phyloP scores from a whole-genome alignment of 2,329 filamentous ascomycete genomes.

The Exophiala phaeomuriformis region DNA sequence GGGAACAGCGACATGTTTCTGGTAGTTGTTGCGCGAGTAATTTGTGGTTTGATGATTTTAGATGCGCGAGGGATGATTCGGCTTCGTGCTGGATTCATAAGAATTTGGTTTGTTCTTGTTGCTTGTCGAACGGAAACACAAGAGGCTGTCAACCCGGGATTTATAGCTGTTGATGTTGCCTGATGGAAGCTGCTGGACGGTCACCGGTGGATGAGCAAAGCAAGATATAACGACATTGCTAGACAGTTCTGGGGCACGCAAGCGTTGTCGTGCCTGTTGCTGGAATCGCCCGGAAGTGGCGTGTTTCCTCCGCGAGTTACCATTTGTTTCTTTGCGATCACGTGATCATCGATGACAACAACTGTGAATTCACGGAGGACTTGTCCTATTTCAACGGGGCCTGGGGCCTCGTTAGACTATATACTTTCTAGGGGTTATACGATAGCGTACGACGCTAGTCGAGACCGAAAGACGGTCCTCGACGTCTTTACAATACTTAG shows the following conservation, averaged over 20 bases:
- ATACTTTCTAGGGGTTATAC: no score
- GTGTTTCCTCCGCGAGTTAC: slow-evolving; percentile 16
- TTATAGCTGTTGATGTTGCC: slow-evolving; percentile 19
- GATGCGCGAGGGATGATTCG: slow-evolving; percentile 18
- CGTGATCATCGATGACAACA: slow-evolving; percentile 2
- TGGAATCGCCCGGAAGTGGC: slow-evolving; percentile 15
- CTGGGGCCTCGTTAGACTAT: no score
- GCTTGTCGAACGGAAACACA: slow-evolving; percentile 14
- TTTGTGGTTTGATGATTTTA: slow-evolving; percentile 16
- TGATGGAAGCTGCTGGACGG: slow-evolving; percentile 19
- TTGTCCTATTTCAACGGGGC: no score
- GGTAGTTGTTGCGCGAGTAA: slow-evolving; percentile 9
- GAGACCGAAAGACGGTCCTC: no score
- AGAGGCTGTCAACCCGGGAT: slow-evolving; percentile 7
- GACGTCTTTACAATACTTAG: no score
- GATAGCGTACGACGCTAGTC: no score
- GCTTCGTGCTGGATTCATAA: slow-evolving; percentile 27
- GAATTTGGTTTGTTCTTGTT: slow-evolving; percentile 20
- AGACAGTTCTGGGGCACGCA: slow-evolving; percentile 20
- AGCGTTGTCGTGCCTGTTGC: slow-evolving; percentile 17
- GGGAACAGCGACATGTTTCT: slow-evolving; percentile 36
- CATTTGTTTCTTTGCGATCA: slow-evolving; percentile 17
- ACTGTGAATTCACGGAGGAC: no score
- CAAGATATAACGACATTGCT: slow-evolving; percentile 17
- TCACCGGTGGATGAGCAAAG: slow-evolving; percentile 18